These are phyloP conservation scores for Russula compacta DNA, from an alignment of 768 basidiomycete species.

Conservation along the genomic window DNA sequence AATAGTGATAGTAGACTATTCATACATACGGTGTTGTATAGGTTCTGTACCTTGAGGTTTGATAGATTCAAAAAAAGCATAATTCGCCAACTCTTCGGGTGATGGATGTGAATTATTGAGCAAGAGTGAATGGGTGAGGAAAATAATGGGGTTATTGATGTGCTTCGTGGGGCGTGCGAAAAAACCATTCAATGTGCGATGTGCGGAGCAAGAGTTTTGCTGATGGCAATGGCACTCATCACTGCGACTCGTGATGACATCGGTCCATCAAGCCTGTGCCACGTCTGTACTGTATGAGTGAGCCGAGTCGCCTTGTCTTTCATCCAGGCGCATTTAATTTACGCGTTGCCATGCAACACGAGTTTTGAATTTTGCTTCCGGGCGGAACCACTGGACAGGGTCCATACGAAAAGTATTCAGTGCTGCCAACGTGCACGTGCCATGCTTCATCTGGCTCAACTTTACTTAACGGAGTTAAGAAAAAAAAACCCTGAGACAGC, in stretches of 20 bases:
- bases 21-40: too few species aligned
- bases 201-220: too few species aligned
- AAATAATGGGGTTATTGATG: not conserved
- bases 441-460: not conserved
- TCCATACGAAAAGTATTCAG: not conserved
- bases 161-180: not conserved
- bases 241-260: too few species aligned
- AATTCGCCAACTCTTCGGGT: not conserved
- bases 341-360: not conserved
- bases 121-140: not conserved
- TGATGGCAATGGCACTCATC: not conserved
- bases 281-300: too few species aligned
- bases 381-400: not conserved
- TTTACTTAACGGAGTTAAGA: constrained; percentile 6
- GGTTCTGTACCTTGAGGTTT: too few species aligned
- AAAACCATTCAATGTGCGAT: too few species aligned
- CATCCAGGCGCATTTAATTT: not conserved
- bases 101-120: not conserved
- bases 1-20: too few species aligned
- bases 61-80: not conserved
- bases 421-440: not conserved
- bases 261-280: not conserved
- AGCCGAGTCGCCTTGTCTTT: not conserved
- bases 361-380: not conserved
- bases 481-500: not conserved